phyloP scores from a whole-genome alignment of 805 yeast species.

The Starmerella riodocensis region DNA sequence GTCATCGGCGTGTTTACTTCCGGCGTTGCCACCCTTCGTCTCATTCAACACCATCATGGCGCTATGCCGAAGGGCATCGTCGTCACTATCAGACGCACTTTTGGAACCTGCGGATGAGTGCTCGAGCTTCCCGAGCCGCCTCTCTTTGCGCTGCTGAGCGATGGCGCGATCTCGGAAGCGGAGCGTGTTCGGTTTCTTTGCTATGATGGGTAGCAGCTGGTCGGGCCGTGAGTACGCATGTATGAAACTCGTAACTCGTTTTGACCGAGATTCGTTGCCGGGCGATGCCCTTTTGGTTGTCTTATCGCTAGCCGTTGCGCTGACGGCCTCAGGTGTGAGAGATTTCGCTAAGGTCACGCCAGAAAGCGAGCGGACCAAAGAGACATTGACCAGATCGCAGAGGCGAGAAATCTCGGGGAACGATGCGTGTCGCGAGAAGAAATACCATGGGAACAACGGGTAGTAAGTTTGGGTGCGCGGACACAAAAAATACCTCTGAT shows the following conservation, averaged over 20 bases:
- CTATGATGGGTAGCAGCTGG: background rate
- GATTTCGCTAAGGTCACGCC: constrained; percentile 1
- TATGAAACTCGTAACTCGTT: background rate
- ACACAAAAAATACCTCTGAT: constrained; percentile 12
- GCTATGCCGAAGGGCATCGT: constrained; percentile 3
- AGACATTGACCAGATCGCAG: constrained; percentile 13
- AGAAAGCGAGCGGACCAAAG: constrained; percentile 6
- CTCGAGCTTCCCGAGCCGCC: background rate
- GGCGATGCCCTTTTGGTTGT: no score
- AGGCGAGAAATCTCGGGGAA: constrained; percentile 21
- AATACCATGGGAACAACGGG: constrained; percentile 22
- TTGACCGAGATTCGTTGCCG: no score
- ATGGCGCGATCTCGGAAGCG: background rate
- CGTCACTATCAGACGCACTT: background rate
- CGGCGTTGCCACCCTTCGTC: background rate
- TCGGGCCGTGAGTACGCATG: background rate
- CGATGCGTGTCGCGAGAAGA: constrained; percentile 27
- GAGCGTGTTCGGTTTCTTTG: background rate
- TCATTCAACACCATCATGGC: constrained; percentile 5
- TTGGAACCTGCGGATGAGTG: no score
- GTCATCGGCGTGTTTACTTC: no score
- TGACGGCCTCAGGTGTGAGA: background rate
- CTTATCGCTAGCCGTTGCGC: background rate
- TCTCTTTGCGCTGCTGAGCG: background rate
- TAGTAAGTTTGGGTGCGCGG: constrained; percentile 1